Percentiles rank a stretch among this genome's conserved stretches.
These are phyloP conservation scores for Aspergillus unguis DNA, from an alignment of 2,329 filamentous ascomycete species.

Conservation along the genomic window DNA sequence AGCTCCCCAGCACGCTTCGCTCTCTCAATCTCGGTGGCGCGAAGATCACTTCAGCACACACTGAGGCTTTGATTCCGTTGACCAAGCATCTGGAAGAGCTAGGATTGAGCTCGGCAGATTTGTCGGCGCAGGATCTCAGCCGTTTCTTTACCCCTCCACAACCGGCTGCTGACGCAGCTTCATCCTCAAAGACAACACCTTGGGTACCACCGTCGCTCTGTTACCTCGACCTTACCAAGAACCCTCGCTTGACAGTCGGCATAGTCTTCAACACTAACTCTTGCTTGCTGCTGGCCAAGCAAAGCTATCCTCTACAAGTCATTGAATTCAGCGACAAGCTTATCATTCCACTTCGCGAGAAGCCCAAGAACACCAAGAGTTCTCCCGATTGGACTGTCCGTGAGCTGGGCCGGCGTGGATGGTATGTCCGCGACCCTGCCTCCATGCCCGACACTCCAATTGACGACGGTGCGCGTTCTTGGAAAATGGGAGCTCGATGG, in stretches of 20 bases:
- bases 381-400: slow-evolving; percentile 68
- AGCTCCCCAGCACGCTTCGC: slow-evolving; percentile 63
- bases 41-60: slow-evolving; percentile 63
- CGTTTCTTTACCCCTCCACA: slow-evolving; percentile 50
- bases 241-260: slow-evolving; percentile 55
- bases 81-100: slow-evolving; percentile 74
- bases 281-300: slow-evolving; percentile 56
- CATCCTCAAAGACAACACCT: slow-evolving; percentile 27
- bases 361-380: slow-evolving; percentile 51
- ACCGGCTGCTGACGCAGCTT: slow-evolving; percentile 7
- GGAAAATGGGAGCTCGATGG: slow-evolving; percentile 81
- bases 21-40: slow-evolving; percentile 75
- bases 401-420: slow-evolving; percentile 66
- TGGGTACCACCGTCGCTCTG: slow-evolving; percentile 62
- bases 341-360: slow-evolving; percentile 62
- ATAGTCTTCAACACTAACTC: slow-evolving; percentile 56
- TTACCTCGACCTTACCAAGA: slow-evolving; percentile 74
- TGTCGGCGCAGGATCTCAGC: slow-evolving; percentile 65
- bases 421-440: slow-evolving; percentile 54
- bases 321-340: slow-evolving; percentile 70
- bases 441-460: slow-evolving; percentile 29
- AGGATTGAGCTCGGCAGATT: slow-evolving; percentile 63
- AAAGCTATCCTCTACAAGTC: slow-evolving; percentile 68
- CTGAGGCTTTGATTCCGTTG: slow-evolving; percentile 61
- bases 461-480: slow-evolving; percentile 61